A percentile compares a stretch with the other conserved stretches of the same genome.
Evolutionary conservation across 441 rosid genomes (phyloP).

Genomic region (Raphanus hybrid): DNA sequence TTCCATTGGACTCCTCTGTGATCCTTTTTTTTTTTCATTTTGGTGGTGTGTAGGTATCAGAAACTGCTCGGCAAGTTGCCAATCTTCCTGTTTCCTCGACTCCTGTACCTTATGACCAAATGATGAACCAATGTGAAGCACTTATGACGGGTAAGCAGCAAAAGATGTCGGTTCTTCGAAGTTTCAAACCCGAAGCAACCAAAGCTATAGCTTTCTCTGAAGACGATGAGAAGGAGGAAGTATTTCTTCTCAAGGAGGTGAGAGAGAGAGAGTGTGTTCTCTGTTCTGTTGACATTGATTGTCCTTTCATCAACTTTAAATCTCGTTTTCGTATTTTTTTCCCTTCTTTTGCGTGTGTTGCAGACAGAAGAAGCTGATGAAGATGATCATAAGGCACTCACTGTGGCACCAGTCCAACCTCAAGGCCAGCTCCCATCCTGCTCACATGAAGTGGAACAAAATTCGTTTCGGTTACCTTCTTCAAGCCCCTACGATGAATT

Average conservation of each 20-base stretch:
- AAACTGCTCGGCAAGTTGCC: conserved; percentile 90
- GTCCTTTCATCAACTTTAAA: neutral
- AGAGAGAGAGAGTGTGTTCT: conserved; percentile 40
- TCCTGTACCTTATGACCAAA: conserved; percentile 83
- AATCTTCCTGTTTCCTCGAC: conserved; percentile 70
- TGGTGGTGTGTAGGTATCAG: conserved; percentile 63
- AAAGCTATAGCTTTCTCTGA: conserved; percentile 54
- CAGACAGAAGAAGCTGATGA: conserved; percentile 53
- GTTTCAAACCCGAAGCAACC: conserved; percentile 73
- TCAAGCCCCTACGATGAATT: conserved; percentile 93
- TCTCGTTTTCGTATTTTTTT: neutral
- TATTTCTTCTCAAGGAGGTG: conserved; percentile 52
- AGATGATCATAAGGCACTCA: conserved; percentile 43
- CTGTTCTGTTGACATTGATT: conserved; percentile 13
- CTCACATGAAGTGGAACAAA: conserved; percentile 52
- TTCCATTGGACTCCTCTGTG: neutral
- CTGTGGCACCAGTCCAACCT: conserved; percentile 40
- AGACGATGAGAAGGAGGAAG: conserved; percentile 9
- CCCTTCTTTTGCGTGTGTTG: conserved; percentile 20
- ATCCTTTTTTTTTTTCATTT: neutral
- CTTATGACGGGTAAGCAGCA: conserved; percentile 85
- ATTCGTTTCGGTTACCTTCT: conserved; percentile 82
- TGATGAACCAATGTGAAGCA: conserved; percentile 96
- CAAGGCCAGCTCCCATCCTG: conserved; percentile 51
- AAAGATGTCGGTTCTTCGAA: conserved; percentile 92